Evolutionary conservation across 495 filamentous ascomycete genomes (phyloP).

Genomic region (Podospora bellae-mahoneyi): DNA sequence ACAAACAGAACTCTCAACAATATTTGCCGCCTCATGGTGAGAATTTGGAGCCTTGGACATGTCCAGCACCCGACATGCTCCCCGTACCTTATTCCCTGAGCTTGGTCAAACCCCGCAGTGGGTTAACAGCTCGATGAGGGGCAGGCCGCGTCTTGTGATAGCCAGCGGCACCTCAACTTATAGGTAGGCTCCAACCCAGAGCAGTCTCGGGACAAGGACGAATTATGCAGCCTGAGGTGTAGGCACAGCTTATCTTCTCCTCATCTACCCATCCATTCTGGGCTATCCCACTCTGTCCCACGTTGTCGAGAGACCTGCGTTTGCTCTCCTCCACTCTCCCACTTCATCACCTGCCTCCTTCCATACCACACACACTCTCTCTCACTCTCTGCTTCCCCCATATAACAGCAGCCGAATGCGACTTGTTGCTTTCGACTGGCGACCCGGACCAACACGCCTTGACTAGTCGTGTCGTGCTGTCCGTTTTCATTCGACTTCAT

Average conservation of each 20-base stretch:
- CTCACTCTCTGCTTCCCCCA: not conserved
- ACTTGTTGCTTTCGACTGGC: not conserved
- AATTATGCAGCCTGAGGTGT: conserved; percentile 7
- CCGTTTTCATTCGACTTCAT: conserved; percentile 8
- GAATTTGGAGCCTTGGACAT: not conserved
- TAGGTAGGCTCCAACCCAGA: not conserved
- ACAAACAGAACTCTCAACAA: not conserved
- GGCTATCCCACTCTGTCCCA: not conserved
- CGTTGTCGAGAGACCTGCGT: not conserved
- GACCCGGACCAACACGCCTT: not conserved
- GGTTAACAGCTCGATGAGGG: not conserved
- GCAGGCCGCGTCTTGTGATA: conserved; percentile 4
- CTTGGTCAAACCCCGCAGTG: conserved; percentile 5
- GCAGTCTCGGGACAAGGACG: not conserved
- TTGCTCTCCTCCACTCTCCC: not conserved
- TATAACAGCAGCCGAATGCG: not conserved
- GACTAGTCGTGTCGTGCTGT: conserved; percentile 5
- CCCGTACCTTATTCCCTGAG: not conserved
- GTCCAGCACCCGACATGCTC: not conserved
- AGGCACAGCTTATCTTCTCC: conserved; percentile 12
- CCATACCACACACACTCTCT: not conserved
- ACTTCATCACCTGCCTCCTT: not conserved
- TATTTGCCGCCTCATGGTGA: not conserved
- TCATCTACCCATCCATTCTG: not conserved
- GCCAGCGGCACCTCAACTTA: not conserved